phyloP scores from a whole-genome alignment of 2,329 filamentous ascomycete species.

The Cladosporium phlei region DNA sequence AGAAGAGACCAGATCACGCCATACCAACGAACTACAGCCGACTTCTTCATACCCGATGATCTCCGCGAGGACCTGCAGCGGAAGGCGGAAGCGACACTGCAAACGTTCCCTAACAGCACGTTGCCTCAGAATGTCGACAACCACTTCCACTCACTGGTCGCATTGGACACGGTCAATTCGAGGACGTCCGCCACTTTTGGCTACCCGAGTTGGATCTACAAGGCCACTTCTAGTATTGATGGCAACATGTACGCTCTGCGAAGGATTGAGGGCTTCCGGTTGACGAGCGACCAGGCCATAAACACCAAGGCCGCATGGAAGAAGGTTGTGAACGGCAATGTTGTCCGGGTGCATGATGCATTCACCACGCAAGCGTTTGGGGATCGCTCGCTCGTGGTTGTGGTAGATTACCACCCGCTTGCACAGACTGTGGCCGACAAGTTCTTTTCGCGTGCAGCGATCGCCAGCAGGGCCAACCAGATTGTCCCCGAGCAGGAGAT shows the following conservation, averaged over 20 bases:
- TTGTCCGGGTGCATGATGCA: constrained; percentile 83
- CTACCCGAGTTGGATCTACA: constrained; percentile 91
- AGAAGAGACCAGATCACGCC: constrained; percentile 73
- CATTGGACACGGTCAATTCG: constrained; percentile 74
- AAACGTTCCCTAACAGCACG: constrained; percentile 69
- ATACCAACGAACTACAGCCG: constrained; percentile 81
- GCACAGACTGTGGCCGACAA: constrained; percentile 85
- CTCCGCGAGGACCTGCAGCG: constrained; percentile 83
- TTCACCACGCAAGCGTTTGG: constrained; percentile 92
- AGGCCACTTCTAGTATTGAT: constrained; percentile 82
- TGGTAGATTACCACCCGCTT: constrained; percentile 87
- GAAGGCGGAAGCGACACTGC: constrained; percentile 78
- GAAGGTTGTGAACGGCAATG: constrained; percentile 70
- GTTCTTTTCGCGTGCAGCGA: constrained; percentile 52
- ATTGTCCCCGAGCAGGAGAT: constrained; percentile 61
- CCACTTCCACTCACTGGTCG: constrained; percentile 87
- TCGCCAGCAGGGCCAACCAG: constrained; percentile 19
- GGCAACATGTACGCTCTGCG: constrained; percentile 84
- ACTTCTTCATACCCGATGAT: constrained; percentile 87
- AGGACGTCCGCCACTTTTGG: constrained; percentile 77
- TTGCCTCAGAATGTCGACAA: constrained; percentile 67
- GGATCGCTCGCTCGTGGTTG: constrained; percentile 89
- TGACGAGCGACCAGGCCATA: constrained; percentile 87
- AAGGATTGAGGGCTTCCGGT: constrained; percentile 79
- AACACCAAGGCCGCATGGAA: constrained; percentile 85